Conservation (phyloP, 441 rosid species). For the Iberis amara region DNA sequence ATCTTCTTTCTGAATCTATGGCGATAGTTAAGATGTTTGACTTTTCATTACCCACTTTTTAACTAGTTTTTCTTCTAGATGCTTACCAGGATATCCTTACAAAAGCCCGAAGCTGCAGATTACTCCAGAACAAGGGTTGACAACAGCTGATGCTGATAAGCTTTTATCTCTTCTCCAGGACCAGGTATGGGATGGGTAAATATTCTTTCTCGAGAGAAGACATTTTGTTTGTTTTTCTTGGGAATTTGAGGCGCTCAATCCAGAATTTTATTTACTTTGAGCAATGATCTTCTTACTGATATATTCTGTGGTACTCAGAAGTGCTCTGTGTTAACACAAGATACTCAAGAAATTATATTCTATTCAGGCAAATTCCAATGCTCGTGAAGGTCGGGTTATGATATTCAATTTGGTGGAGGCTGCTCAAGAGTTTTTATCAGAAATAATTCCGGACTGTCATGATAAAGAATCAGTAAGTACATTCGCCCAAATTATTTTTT, state of each 20-base stretch:
- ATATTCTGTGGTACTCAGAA: constrained; percentile 10
- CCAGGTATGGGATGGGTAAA: constrained; percentile 42
- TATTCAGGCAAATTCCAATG: constrained; percentile 68
- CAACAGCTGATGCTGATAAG: constrained; percentile 58
- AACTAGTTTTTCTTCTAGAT: constrained; percentile 39
- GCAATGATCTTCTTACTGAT: constrained; percentile 6
- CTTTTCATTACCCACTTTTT: constrained; percentile 12
- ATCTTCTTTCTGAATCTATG: constrained; percentile 23
- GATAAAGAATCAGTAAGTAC: constrained; percentile 56
- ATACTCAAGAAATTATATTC: neutral
- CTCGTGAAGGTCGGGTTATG: constrained; percentile 96
- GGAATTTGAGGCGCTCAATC: neutral
- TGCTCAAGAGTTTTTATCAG: constrained; percentile 95
- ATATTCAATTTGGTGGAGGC: constrained; percentile 95
- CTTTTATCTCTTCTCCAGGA: constrained; percentile 79
- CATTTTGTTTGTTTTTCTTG: neutral
- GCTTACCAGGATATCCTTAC: constrained; percentile 94
- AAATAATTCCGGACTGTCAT: constrained; percentile 52
- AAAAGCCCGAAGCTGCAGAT: constrained; percentile 84
- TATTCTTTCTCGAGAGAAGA: neutral
- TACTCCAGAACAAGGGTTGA: constrained; percentile 76
- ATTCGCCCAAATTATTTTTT: constrained; percentile 14
- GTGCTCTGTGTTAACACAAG: constrained; percentile 2
- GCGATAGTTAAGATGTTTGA: neutral
- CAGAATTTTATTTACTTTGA: neutral